A percentile compares a stretch with the other conserved stretches of the same genome.
Evolutionary conservation across 2,329 filamentous ascomycete species (phyloP).

Genomic region (Alternaria sp.): DNA sequence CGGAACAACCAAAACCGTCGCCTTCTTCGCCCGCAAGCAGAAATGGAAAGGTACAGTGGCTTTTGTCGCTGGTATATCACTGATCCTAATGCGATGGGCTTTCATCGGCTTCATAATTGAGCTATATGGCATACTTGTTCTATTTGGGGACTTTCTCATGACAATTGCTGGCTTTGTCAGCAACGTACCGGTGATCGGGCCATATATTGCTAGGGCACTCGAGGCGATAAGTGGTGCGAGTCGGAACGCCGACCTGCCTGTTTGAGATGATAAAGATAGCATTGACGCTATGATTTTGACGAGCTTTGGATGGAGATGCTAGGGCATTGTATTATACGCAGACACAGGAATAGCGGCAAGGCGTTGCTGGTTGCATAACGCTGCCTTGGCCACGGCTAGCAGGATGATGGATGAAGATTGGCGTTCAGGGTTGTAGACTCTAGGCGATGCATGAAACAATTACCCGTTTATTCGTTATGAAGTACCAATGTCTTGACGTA

Average conservation of each 20-base stretch:
- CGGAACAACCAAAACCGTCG: conserved; percentile 85
- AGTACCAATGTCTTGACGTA: not conserved
- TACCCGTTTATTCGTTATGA: not conserved
- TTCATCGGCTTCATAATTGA: conserved; percentile 90
- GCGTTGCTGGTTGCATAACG: not conserved
- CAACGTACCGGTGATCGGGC: conserved; percentile 83
- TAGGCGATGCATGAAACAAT: not conserved
- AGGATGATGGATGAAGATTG: not conserved
- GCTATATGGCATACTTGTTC: conserved; percentile 87
- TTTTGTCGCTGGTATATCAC: conserved; percentile 80
- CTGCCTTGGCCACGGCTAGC: not conserved
- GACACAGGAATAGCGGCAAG: conserved; percentile 1
- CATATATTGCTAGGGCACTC: conserved; percentile 78
- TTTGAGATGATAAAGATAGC: conserved; percentile 11
- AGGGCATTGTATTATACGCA: conserved; percentile 12
- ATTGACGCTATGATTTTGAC: not conserved
- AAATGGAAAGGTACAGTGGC: conserved; percentile 91
- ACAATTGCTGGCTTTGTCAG: conserved; percentile 89
- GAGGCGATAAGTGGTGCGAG: conserved; percentile 48
- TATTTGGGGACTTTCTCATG: conserved; percentile 96
- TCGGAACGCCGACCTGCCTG: conserved; percentile 25
- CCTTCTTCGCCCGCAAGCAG: conserved; percentile 93
- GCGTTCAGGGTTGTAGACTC: not conserved
- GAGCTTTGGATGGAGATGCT: not conserved
- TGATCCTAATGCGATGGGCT: conserved; percentile 91